Conservation (phyloP, 2,329 filamentous ascomycete genomes). For the Sporothrix humicola region DNA sequence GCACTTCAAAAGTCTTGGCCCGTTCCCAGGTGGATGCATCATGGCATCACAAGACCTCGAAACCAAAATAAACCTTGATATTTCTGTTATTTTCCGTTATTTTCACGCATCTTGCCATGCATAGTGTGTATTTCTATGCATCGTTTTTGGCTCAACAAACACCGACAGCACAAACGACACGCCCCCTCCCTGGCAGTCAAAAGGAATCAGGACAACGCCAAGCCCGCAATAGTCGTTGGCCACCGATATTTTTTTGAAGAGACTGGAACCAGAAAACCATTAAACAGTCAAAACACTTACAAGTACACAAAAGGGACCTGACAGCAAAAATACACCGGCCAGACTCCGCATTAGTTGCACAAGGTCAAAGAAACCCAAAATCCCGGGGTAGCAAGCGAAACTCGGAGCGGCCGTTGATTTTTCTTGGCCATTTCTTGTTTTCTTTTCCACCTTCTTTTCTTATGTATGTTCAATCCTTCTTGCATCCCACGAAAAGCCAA, state of each 20-base stretch:
- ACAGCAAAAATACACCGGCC: too few relatives aligned
- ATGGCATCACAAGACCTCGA: background rate
- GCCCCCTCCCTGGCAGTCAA: background rate
- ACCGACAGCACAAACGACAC: background rate
- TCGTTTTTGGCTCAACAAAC: too few relatives aligned
- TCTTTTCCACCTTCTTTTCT: background rate
- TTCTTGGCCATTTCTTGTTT: background rate
- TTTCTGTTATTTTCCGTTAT: background rate
- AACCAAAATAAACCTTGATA: background rate
- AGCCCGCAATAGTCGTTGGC: background rate
- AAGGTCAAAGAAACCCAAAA: background rate
- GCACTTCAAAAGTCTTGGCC: slow-evolving; percentile 13
- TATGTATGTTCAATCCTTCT: background rate
- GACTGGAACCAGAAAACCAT: background rate
- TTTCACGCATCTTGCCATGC: background rate
- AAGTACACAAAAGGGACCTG: too few relatives aligned
- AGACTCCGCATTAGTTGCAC: background rate
- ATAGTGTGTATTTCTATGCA: too few relatives aligned
- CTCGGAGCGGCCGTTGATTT: background rate
- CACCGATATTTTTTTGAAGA: background rate
- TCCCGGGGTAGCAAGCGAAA: background rate
- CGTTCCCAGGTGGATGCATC: background rate
- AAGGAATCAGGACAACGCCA: background rate
- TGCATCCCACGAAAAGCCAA: slow-evolving; percentile 10
- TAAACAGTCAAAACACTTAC: too few relatives aligned